Conservation (phyloP, 2,329 filamentous ascomycete genomes). For the Lachnellula hyalina region DNA sequence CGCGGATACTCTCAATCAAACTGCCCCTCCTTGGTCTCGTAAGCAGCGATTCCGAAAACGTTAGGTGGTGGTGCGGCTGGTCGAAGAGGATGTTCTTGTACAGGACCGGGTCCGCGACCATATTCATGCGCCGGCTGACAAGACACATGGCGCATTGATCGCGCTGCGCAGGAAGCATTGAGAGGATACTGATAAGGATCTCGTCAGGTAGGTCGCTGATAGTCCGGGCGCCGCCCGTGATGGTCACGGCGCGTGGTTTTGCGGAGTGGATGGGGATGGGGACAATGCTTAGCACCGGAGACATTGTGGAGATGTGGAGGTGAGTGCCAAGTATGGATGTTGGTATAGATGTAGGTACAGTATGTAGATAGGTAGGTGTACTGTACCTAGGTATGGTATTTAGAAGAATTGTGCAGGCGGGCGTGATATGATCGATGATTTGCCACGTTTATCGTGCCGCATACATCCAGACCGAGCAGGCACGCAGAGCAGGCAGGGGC, state of each 20-base stretch:
- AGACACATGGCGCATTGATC: slow-evolving; percentile 42
- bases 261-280: background rate
- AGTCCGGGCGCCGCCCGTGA: background rate
- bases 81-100: slow-evolving; percentile 44
- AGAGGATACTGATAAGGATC: slow-evolving; percentile 38
- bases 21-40: slow-evolving; percentile 43
- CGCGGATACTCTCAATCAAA: slow-evolving; percentile 40
- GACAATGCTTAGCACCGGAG: background rate
- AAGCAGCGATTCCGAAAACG: slow-evolving; percentile 43
- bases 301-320: background rate
- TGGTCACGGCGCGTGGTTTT: background rate
- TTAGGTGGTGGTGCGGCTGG: slow-evolving; percentile 42
- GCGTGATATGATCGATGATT: too few relatives aligned
- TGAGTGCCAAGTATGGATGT: background rate
- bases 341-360: background rate
- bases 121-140: slow-evolving; percentile 39
- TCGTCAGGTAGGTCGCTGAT: slow-evolving; percentile 33
- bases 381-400: background rate
- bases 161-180: slow-evolving; percentile 33
- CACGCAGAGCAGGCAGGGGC: too few relatives aligned
- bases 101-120: slow-evolving; percentile 41
- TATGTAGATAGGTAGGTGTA: background rate
- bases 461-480: too few relatives aligned
- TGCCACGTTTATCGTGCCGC: too few relatives aligned
- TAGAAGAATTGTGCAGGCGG: too few relatives aligned